A percentile compares a stretch with the other conserved stretches of the same genome.
Conservation (phyloP, 306 rosid genomes). For the Ceratonia siliqua region DNA sequence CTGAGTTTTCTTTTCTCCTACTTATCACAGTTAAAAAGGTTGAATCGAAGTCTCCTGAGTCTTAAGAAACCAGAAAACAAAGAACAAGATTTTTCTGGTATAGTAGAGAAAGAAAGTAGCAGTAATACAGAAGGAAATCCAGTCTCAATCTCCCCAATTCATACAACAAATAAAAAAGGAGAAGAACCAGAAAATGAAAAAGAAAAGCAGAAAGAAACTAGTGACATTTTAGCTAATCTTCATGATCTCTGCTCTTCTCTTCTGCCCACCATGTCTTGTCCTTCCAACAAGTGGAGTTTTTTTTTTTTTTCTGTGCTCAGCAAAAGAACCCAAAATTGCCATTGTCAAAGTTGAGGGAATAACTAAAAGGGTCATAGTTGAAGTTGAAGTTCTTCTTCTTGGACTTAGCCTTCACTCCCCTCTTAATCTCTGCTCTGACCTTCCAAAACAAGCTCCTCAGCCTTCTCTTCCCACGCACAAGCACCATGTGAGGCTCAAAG, state of each 20-base stretch:
- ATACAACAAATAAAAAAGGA: neutral
- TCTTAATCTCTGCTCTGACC: slow-evolving; percentile 50
- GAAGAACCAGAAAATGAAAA: neutral
- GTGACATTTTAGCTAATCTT: neutral
- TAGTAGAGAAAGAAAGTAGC: neutral
- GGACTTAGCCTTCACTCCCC: slow-evolving; percentile 34
- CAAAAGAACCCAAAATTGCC: slow-evolving; percentile 60
- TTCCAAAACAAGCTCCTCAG: slow-evolving; percentile 57
- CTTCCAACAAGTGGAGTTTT: neutral
- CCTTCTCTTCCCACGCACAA: slow-evolving; percentile 45
- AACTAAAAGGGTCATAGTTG: slow-evolving; percentile 63
- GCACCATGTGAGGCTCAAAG: slow-evolving; percentile 39
- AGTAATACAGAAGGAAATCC: neutral
- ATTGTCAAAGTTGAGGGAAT: slow-evolving; percentile 68
- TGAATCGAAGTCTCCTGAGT: too few relatives aligned
- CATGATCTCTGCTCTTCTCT: neutral
- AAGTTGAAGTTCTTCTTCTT: slow-evolving; percentile 42
- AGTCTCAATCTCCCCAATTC: neutral
- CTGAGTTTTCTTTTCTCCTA: too few relatives aligned
- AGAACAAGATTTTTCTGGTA: neutral
- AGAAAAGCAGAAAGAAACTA: neutral
- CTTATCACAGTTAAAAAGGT: too few relatives aligned
- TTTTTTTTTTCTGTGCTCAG: neutral
- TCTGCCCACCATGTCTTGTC: neutral
- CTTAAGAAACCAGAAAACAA: neutral